Conservation (phyloP, 495 filamentous ascomycete genomes). For the Aspergillus avenaceus region DNA sequence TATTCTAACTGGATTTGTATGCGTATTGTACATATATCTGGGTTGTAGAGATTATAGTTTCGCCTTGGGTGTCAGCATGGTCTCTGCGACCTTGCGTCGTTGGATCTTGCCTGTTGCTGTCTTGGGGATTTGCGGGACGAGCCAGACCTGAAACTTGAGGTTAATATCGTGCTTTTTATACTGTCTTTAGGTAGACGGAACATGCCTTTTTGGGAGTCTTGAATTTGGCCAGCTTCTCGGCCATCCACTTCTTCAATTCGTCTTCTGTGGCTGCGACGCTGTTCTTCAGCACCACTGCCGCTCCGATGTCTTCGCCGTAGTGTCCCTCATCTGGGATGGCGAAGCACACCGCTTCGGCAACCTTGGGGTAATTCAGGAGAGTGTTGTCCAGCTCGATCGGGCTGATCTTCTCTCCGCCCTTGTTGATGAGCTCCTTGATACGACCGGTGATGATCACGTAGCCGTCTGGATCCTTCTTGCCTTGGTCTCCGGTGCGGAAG, state of each 20-base stretch:
- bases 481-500: conserved; percentile 84
- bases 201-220: conserved; percentile 80
- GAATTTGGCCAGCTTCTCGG: conserved; percentile 66
- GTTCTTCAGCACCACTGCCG: conserved; percentile 70
- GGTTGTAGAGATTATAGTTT: conserved; percentile 33
- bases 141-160: conserved; percentile 54
- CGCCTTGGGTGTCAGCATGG: conserved; percentile 58
- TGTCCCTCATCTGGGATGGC: conserved; percentile 50
- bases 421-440: conserved; percentile 84
- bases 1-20: too few relatives aligned
- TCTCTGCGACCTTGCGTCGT: conserved; percentile 72
- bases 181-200: neutral
- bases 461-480: conserved; percentile 66
- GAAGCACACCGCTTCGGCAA: conserved; percentile 76
- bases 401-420: conserved; percentile 78
- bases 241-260: conserved; percentile 64
- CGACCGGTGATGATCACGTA: conserved; percentile 75
- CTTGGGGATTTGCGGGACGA: conserved; percentile 78
- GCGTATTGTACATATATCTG: neutral
- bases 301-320: conserved; percentile 77
- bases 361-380: conserved; percentile 60
- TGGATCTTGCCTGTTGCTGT: conserved; percentile 90
- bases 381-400: conserved; percentile 84
- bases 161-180: neutral
- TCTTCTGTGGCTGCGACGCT: conserved; percentile 47